Evolutionary conservation across 805 yeast species (phyloP), one percentile per base, ranked within the genome.

Genomic region (Starmerella geochares): DNA sequence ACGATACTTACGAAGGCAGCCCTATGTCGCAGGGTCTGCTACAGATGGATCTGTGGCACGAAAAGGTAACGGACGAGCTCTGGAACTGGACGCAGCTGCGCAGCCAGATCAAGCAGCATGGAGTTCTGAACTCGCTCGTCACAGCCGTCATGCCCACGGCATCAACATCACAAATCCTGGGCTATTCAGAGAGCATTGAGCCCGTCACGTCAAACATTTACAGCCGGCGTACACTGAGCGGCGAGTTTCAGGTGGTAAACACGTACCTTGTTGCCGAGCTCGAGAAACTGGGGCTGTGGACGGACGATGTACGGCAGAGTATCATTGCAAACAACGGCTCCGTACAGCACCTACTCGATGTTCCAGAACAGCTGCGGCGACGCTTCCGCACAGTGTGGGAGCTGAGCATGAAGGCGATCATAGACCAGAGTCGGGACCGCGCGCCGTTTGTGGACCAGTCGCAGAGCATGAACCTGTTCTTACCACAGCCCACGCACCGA

Each of bases 71-170:
- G 4, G 49, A 43, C 21, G 28, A 31, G 19, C 37, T 43, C 51
- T 86, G 86, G 77, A 88, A 87, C 57, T 88, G 96, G 96, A 81
- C 76, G 50, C 52, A 63, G 2, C 66, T 87, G 57, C 84, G 81
- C 60, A 65, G 63, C 4, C 67, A 75, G 19, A 74, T 88, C 47
- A 64, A 66, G 38, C 62, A 65, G 36, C 67, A 76, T 59, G 96
- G 96, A 25, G 61, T 88, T 20, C 69, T 95, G 60, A 88, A 88
- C 68, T 87, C 96, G 4, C 68, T 88, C 45, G 66, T 88, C 16
- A 84, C 88, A 29, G 96, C 94, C 1, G 87, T 95, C 47, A 88
- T 88, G 97, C 97, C 97, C 36, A 88, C 96, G 14, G 96, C 97
- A 1, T 85, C 96, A 0, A 88, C 96, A 1, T 87, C 96, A 1